Percentiles rank a stretch among this genome's conserved stretches.
Evolutionary conservation across 2,329 filamentous ascomycete genomes (phyloP).

Genomic region (Penicillium sclerotiorum): DNA sequence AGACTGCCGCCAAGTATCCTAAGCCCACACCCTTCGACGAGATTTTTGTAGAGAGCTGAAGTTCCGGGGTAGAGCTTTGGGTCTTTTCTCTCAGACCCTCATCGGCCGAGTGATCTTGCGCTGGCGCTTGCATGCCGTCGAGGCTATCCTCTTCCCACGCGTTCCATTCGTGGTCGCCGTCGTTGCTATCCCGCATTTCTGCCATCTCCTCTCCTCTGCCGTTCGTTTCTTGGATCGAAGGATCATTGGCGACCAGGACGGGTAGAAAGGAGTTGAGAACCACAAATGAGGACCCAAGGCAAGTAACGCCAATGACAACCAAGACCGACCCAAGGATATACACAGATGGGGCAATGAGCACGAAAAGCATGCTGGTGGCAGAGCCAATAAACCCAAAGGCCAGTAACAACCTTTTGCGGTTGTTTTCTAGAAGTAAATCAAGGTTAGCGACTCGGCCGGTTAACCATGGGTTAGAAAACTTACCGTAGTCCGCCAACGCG

Average conservation of each 20-base stretch:
- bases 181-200: constrained; percentile 23
- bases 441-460: background rate
- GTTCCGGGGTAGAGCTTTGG: constrained; percentile 58
- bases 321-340: constrained; percentile 78
- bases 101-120: constrained; percentile 1
- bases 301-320: constrained; percentile 84
- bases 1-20: constrained; percentile 80
- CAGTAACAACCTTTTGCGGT: constrained; percentile 81
- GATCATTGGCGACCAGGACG: constrained; percentile 80
- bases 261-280: constrained; percentile 90
- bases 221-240: constrained; percentile 50
- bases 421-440: constrained; percentile 27
- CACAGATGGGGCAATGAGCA: constrained; percentile 72
- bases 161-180: constrained; percentile 21
- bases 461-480: constrained; percentile 37
- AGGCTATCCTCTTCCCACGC: constrained; percentile 25
- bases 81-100: constrained; percentile 10
- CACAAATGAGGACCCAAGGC: constrained; percentile 88
- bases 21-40: constrained; percentile 87
- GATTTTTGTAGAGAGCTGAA: constrained; percentile 81
- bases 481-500: constrained; percentile 75
- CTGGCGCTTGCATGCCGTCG: constrained; percentile 11
- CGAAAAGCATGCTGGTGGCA: constrained; percentile 79
- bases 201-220: constrained; percentile 21
- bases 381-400: constrained; percentile 78